Base-by-base conservation (phyloP, 768 basidiomycete genomes). In the Psilocybe subaeruginosa region DNA sequence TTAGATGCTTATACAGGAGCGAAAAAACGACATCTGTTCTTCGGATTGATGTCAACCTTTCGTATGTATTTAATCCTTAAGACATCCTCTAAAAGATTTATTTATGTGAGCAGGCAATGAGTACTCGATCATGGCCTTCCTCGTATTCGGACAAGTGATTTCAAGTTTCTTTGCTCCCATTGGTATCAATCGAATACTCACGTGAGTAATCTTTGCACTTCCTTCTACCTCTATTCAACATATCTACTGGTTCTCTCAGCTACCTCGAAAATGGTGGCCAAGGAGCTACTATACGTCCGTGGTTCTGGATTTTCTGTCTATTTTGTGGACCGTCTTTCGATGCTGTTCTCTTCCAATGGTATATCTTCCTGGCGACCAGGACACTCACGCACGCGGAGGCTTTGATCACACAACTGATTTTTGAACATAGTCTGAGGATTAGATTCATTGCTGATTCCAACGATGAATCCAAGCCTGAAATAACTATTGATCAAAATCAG, bases 211-310 rank as follows among this genome's bases (percentile, higher is more conserved):
- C 8, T 49, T 8, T 27, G 9, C n/a, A 8, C 39, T n/a, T 29
- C 6, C 33, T 14, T 8, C 14, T 17, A 3, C 14, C 3, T 9
- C 23, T 11, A 17, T 27, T 43, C 30, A 43, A 29, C 4, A 11
- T 14, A 3, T 35, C n/a, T 39, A 2, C 8, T 16, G 23, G 33
- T 23, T 48, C 19, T 33, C 23, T 27, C 60, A 87, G 82, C 48
- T 85, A 89, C 66, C 71, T 91, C 29, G 88, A 90, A 71, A 78
- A 68, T 4, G 73, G 76, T 11, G 85, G 83, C 4, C 66, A 79
- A 58, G 77, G 71, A 30, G 79, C 85, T 0, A 64, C 71, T 8
- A 72, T 88, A 33, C 79, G 80, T 39, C 66, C 63, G 1, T 66
- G 66, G 66, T 59, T 66, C 27, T 91, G 56, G 81, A 84, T 52